phyloP scores from a whole-genome alignment of 805 yeast species.

The Monosporozyma aerobia region DNA sequence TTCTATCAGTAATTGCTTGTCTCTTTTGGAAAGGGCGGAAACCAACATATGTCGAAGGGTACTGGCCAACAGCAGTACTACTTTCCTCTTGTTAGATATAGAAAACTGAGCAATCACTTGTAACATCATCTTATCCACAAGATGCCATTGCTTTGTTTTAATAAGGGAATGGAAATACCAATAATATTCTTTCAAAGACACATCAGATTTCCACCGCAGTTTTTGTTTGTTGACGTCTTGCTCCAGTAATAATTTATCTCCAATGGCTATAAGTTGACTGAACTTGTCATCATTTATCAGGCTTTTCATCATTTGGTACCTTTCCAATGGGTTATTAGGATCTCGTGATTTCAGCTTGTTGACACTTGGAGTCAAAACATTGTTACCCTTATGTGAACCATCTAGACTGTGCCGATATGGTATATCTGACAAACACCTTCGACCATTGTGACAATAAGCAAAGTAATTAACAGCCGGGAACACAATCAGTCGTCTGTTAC shows the following conservation, averaged over 20 bases:
- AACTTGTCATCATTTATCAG: neutral
- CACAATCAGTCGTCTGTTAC: neutral
- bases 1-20: conserved; percentile 2
- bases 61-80: conserved; percentile 12
- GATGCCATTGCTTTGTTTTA: conserved; percentile 5
- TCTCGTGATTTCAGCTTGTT: neutral
- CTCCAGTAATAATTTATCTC: neutral
- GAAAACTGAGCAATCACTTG: conserved; percentile 18
- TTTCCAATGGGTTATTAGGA: neutral
- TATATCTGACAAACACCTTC: neutral
- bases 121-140: conserved; percentile 11
- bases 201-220: conserved; percentile 6
- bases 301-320: neutral
- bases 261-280: neutral
- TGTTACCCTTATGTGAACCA: neutral
- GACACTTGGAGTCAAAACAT: neutral
- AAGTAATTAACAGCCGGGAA: neutral
- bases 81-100: conserved; percentile 10
- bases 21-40: neutral
- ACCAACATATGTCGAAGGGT: conserved; percentile 8
- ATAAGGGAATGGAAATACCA: conserved; percentile 15
- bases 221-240: neutral
- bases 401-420: neutral
- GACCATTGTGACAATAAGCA: neutral
- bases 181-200: conserved; percentile 12